phyloP scores from a whole-genome alignment of 805 yeast species.

The Lipomyces yamanashiensis region DNA sequence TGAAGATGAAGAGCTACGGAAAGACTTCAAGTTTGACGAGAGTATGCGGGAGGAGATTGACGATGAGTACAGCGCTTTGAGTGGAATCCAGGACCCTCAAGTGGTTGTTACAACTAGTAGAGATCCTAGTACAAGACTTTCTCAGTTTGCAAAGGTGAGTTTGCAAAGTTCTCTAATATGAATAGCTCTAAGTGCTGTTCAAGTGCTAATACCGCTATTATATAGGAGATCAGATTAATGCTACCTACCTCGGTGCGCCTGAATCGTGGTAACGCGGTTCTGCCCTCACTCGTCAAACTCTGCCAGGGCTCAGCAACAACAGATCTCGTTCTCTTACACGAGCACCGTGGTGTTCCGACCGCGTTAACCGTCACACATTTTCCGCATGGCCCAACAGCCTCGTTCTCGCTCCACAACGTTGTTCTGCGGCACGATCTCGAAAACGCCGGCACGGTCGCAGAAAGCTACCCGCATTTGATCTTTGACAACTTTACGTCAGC shows the following conservation, averaged over 20 bases:
- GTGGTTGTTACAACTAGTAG: conserved; percentile 92
- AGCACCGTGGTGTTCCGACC: conserved; percentile 98
- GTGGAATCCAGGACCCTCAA: conserved; percentile 90
- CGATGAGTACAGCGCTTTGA: conserved; percentile 86
- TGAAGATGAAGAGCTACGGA: conserved; percentile 80
- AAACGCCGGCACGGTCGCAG: conserved; percentile 84
- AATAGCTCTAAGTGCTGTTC: neutral
- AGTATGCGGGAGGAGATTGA: conserved; percentile 66
- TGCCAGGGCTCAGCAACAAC: conserved; percentile 81
- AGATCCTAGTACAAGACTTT: conserved; percentile 80
- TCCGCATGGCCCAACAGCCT: conserved; percentile 97
- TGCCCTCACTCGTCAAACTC: conserved; percentile 81
- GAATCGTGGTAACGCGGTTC: conserved; percentile 90
- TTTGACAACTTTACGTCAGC: conserved; percentile 86
- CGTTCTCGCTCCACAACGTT: conserved; percentile 92
- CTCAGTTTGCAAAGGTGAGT: conserved; percentile 76
- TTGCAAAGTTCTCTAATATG: too few species aligned
- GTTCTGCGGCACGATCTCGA: conserved; percentile 90
- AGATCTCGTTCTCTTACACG: conserved; percentile 86
- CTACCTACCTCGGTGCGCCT: conserved; percentile 88
- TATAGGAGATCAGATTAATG: conserved; percentile 73
- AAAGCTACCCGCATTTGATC: conserved; percentile 90
- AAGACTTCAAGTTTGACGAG: conserved; percentile 86
- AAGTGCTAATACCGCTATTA: neutral
- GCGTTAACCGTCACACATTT: conserved; percentile 90